Evolutionary conservation across 805 yeast species (phyloP), one percentile per base, ranked within the genome.

Genomic region (Candida glaebosa): DNA sequence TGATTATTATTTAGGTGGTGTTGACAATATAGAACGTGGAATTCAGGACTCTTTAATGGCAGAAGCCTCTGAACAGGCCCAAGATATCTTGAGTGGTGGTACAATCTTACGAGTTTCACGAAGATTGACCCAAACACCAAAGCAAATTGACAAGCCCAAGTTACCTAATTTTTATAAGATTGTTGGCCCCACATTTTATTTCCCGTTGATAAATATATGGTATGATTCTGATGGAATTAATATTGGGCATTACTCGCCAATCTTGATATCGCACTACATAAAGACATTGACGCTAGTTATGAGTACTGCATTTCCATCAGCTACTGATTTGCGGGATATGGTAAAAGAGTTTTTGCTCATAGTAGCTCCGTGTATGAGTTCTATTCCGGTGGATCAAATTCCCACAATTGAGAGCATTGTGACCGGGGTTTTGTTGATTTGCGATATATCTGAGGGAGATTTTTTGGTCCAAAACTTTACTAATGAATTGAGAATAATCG

Each of bases 181-280:
- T 0, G 71, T 78, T 3, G 69, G 72, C 2, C 53, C 65, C 1
- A 53, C 54, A 10, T 69, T 81, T 37, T 82, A 71, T 48, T 81
- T 73, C 50, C 81, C 88, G 1, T 63, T 84, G 37, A 53, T 74
- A 0, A 67, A 71, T 5, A 62, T 74, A 1, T 81, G 83, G 82
- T 54, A 67, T 33, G 75, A 72, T 41, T 67, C 67, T 17, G 71
- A 65, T 28, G 77, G 71, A 6, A 68, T 73, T 31, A 62, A 64
- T 32, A 60, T 76, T 28, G 84, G 86, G 0, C 71, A 65, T 31
- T 78, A 78, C 50, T 73, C 84, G 1, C 69, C 76, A 1, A 50
- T 82, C 1, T 58, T 84, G 16, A 65, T 69, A 26, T 69, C 78
- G 0, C 90, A 84, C 53, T 83, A 71, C 56, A 49, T 84, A 35